phyloP scores from a whole-genome alignment of 352 stramenopile genomes.

The Pilasporangium apinafurcum region DNA sequence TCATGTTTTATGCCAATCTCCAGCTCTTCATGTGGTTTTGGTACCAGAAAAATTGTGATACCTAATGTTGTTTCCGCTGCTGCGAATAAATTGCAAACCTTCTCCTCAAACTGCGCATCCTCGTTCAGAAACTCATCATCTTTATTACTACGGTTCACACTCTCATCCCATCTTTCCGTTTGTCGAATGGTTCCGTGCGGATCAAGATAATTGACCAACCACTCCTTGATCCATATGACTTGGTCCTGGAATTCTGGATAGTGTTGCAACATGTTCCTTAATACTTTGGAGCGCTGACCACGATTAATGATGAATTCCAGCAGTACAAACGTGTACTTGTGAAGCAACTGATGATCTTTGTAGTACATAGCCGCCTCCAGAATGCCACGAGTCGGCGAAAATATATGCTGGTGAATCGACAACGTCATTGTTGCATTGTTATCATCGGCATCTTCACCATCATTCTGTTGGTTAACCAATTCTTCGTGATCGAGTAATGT shows the following conservation, averaged over 20 bases:
- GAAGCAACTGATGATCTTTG: slow-evolving; percentile 32
- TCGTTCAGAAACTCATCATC: background rate
- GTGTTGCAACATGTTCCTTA: slow-evolving; percentile 34
- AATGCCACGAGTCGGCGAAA: slow-evolving; percentile 42
- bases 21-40: background rate
- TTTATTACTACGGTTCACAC: background rate
- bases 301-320: slow-evolving; percentile 40
- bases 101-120: background rate
- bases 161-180: no score
- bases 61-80: no score
- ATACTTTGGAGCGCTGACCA: slow-evolving; percentile 10
- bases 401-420: slow-evolving; percentile 37
- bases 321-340: slow-evolving; percentile 45
- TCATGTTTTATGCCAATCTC: background rate
- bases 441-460: no score
- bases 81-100: no score
- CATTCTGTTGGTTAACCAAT: no score
- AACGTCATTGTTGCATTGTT: no score
- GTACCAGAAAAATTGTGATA: background rate
- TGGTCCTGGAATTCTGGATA: slow-evolving; percentile 21
- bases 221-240: slow-evolving; percentile 41
- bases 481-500: slow-evolving; percentile 26
- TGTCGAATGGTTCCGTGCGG: slow-evolving; percentile 14
- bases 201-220: slow-evolving; percentile 39
- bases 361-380: slow-evolving; percentile 65